Evolutionary conservation across 208 protist species (phyloP).

Genomic region (Trypanosoma boissoni): DNA sequence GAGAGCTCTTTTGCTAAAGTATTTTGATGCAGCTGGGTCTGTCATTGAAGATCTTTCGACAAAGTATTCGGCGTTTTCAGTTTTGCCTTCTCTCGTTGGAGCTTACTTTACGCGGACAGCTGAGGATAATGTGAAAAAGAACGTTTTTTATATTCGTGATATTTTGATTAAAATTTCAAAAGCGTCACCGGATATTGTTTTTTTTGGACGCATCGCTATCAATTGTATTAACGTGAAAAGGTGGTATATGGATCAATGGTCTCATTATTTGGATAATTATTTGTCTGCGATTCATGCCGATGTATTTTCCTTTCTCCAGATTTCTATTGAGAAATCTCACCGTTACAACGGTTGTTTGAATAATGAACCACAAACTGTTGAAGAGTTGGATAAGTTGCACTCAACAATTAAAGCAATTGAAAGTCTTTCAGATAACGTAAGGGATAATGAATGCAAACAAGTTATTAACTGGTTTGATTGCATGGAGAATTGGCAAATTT

Average conservation of each 20-base stretch:
- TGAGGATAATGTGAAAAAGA: slow-evolving; percentile 28
- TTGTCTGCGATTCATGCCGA: slow-evolving; percentile 39
- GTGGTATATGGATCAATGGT: slow-evolving; percentile 54
- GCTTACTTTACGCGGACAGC: slow-evolving; percentile 29
- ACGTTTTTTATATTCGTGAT: slow-evolving; percentile 38
- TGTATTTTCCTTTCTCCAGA: slow-evolving; percentile 28
- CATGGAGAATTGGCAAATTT: slow-evolving; percentile 63
- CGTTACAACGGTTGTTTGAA: slow-evolving; percentile 34
- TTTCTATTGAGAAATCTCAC: slow-evolving; percentile 39
- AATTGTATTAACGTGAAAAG: slow-evolving; percentile 50
- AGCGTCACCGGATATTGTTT: slow-evolving; percentile 60
- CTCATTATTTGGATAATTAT: slow-evolving; percentile 45
- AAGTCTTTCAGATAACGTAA: slow-evolving; percentile 36
- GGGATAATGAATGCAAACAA: slow-evolving; percentile 35
- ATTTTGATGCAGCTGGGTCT: slow-evolving; percentile 33
- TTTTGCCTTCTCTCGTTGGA: slow-evolving; percentile 42
- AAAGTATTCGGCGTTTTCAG: slow-evolving; percentile 46
- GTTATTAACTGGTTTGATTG: slow-evolving; percentile 58
- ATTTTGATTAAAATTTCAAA: slow-evolving; percentile 40
- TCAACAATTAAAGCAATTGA: slow-evolving; percentile 38
- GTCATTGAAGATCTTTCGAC: slow-evolving; percentile 44
- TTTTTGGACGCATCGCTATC: slow-evolving; percentile 73
- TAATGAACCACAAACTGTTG: slow-evolving; percentile 50
- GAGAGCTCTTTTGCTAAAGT: slow-evolving; percentile 16
- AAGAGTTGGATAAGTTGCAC: slow-evolving; percentile 66